Evolutionary conservation across 371 early-diverging fungal species (phyloP), one percentile per base, ranked within the genome.

Genomic region (Nematocida major): DNA sequence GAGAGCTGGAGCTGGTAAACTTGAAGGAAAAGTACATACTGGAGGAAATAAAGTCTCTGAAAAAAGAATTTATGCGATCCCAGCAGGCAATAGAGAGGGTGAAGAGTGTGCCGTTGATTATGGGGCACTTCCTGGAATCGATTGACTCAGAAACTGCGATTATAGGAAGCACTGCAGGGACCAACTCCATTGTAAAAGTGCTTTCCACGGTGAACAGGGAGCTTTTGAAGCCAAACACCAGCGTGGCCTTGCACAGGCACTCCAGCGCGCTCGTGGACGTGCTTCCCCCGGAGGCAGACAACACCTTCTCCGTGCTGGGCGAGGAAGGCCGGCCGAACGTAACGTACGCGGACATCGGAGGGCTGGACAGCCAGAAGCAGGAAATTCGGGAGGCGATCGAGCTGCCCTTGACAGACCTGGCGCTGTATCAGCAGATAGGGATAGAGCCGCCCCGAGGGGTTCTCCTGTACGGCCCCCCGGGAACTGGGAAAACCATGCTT

Each of bases 51-150:
- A 91, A 92, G 86, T 92, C 94, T 84, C 83, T 99, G 76, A 93
- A 96, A 85, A 87, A 91, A 62, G 97, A 97, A 83, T 87, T 97
- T 67, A 84, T 92, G 34, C 66, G 81, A 87, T 82, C 84, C 36
- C 93, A 93, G 84, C 95, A 95, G 80, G 96, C 97, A 84, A 96
- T 99, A 18, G 94, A 96, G 86, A 88, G 98, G 67, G 96, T 99
- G 80, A 91, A 93, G 84, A 92, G 94, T 22, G 97, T 99, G 18
- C 99, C 99, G 32, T 87, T 99, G 48, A 93, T 97, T 28, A 92
- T 99, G 84, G 98, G 97, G 38, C 97, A 97, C 85, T 99, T 99
- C 86, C 85, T 97, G 53, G 97, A 97, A 84, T 91, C 95, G 38
- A 93, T 98, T 80, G 99, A 97, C 86, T 90, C 91, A 80, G 90